A percentile compares a stretch with the other conserved stretches of the same genome.
phyloP scores from a whole-genome alignment of 768 basidiomycete species.

The Agaricus bisporus region DNA sequence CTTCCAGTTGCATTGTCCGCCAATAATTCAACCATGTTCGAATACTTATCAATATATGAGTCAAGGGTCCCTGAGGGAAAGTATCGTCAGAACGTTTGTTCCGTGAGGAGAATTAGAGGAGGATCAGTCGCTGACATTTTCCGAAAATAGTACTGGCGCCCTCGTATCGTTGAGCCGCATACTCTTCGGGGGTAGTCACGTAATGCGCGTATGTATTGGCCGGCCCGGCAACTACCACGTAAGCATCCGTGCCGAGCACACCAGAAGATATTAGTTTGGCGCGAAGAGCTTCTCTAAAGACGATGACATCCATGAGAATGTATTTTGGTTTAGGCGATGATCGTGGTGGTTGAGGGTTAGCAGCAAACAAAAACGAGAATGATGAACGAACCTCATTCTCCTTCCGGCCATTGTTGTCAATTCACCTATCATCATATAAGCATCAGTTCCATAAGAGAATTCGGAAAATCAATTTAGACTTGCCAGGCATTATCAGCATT shows the following conservation, averaged over 20 bases:
- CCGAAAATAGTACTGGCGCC: conserved; percentile 79
- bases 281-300: conserved; percentile 58
- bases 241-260: conserved; percentile 59
- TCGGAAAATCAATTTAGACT: conserved; percentile 8
- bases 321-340: not conserved
- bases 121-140: conserved; percentile 44
- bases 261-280: conserved; percentile 56
- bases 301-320: conserved; percentile 16
- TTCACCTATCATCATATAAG: conserved; percentile 44
- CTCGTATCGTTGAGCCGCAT: conserved; percentile 71
- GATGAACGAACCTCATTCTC: conserved; percentile 50
- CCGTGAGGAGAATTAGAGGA: not conserved
- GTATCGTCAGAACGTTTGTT: not conserved
- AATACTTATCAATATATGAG: conserved; percentile 74
- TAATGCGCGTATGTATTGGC: conserved; percentile 79
- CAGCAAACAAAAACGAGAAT: conserved; percentile 8
- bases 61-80: conserved; percentile 57
- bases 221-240: conserved; percentile 77
- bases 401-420: conserved; percentile 80
- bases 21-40: conserved; percentile 57
- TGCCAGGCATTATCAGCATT: conserved; percentile 66
- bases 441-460: not conserved
- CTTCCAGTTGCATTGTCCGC: conserved; percentile 39
- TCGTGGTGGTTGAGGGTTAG: not conserved
- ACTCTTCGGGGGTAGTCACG: conserved; percentile 68